These are phyloP conservation scores for Ceratobasidium sp. DNA, from an alignment of 1,284 basidiomycete species.

Conservation along the genomic window DNA sequence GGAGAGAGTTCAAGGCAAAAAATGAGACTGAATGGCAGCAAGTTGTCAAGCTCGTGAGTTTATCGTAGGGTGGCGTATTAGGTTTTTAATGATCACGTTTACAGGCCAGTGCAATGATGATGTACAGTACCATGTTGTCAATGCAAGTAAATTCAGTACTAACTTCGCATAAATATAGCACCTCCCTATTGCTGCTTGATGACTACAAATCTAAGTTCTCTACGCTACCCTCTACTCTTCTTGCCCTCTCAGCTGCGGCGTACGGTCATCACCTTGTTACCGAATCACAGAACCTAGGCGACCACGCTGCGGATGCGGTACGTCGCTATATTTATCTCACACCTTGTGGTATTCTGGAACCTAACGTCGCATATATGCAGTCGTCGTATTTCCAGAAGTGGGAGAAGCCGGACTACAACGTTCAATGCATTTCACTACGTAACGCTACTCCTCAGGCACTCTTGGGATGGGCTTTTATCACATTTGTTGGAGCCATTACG, in stretches of 20 bases:
- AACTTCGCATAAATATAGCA: not conserved
- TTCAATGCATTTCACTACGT: too few species aligned
- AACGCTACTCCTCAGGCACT: too few species aligned
- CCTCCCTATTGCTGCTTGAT: not conserved
- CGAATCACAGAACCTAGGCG: conserved; percentile 10
- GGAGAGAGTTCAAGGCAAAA: conserved; percentile 12
- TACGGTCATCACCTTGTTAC: not conserved
- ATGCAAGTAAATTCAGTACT: not conserved
- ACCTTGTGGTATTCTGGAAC: too few species aligned
- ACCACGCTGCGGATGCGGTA: conserved; percentile 13
- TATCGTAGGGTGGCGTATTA: not conserved
- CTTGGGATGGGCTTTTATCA: too few species aligned
- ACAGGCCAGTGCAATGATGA: conserved; percentile 11
- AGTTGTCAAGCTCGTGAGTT: not conserved
- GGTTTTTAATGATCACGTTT: not conserved
- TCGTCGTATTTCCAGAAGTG: too few species aligned
- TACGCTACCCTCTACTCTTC: not conserved
- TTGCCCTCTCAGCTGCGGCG: not conserved
- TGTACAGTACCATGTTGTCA: not conserved
- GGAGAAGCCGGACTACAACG: too few species aligned
- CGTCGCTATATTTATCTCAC: too few species aligned
- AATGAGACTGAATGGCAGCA: conserved; percentile 25
- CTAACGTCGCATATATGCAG: too few species aligned
- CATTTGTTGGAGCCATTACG: too few species aligned
- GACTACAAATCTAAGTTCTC: not conserved